These are phyloP conservation scores for Carex sylvatica DNA, from an alignment of 202 grass and related monocot species.

Conservation along the genomic window DNA sequence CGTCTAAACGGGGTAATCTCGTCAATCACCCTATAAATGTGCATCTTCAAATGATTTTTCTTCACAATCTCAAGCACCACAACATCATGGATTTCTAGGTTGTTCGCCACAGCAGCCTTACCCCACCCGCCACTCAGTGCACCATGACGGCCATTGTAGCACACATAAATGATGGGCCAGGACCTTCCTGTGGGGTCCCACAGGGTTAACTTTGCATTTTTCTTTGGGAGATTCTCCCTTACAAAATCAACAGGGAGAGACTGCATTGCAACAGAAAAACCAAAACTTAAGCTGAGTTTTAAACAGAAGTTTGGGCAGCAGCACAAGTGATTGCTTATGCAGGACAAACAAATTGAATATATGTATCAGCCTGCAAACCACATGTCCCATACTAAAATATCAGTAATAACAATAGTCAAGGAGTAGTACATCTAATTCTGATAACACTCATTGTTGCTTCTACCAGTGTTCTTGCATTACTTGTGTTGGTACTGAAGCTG, in stretches of 20 bases:
- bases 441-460: not conserved
- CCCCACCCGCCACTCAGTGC: constrained; percentile 80
- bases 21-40: constrained; percentile 74
- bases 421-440: not conserved
- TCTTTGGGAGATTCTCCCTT: constrained; percentile 45
- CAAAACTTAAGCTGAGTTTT: not conserved
- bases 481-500: not conserved
- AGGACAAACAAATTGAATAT: not conserved
- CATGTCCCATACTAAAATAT: not conserved
- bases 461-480: not conserved
- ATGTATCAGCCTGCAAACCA: not conserved
- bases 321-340: not conserved
- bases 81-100: constrained; percentile 71
- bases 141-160: constrained; percentile 33
- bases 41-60: constrained; percentile 67
- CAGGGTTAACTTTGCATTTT: constrained; percentile 51
- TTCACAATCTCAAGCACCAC: constrained; percentile 74
- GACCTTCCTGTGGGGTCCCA: constrained; percentile 68
- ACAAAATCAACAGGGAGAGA: constrained; percentile 52
- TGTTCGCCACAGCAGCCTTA: constrained; percentile 61
- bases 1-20: constrained; percentile 47
- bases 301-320: not conserved
- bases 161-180: constrained; percentile 68
- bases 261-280: constrained; percentile 39
- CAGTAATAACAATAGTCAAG: not conserved